These are phyloP conservation scores for Aspergillus sclerotiicarbonarius DNA, from an alignment of 495 filamentous ascomycete genomes.

Conservation along the genomic window DNA sequence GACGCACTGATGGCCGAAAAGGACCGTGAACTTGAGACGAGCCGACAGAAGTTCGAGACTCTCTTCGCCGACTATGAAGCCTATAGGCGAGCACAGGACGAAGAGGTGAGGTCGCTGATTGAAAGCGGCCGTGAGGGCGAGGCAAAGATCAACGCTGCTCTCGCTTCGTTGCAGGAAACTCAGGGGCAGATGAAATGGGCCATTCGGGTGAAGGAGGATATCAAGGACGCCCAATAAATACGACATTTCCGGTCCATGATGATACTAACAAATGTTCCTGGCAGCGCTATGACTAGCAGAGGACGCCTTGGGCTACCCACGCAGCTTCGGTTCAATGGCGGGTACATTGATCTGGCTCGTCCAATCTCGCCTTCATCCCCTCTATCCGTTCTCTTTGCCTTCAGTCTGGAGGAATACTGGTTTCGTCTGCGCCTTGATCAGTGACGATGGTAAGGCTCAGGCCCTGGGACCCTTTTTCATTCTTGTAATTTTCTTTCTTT, in stretches of 20 bases:
- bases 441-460: background rate
- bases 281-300: background rate
- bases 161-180: conserved; percentile 60
- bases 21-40: conserved; percentile 59
- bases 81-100: conserved; percentile 64
- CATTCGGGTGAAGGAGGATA: conserved; percentile 56
- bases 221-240: conserved; percentile 48
- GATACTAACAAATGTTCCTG: background rate
- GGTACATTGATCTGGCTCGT: background rate
- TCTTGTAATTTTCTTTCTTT: conserved; percentile 2
- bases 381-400: background rate
- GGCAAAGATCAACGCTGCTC: conserved; percentile 49
- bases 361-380: background rate
- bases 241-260: background rate
- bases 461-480: background rate
- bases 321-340: background rate
- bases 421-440: background rate
- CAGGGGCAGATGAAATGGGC: conserved; percentile 68
- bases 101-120: conserved; percentile 55
- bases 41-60: conserved; percentile 58
- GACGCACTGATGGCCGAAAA: conserved; percentile 68
- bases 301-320: background rate
- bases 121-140: conserved; percentile 53
- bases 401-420: background rate
- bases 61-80: conserved; percentile 55